Evolutionary conservation across 2,329 filamentous ascomycete genomes (phyloP).

Genomic region (Penicillium sp.): DNA sequence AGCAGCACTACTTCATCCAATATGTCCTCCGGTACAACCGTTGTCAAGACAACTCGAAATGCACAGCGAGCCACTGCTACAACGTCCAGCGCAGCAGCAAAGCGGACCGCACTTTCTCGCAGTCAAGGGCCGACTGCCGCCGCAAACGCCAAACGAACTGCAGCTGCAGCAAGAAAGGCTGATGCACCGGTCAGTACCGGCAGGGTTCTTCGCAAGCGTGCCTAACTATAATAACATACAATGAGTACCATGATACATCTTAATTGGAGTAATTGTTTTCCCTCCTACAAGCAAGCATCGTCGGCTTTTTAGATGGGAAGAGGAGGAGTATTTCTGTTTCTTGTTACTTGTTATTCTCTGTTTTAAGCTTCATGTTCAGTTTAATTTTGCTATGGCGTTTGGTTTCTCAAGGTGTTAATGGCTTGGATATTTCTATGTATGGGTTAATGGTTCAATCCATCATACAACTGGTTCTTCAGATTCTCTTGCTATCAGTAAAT

Average conservation of each 20-base stretch:
- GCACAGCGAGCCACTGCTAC: constrained; percentile 10
- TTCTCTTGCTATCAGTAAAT: neutral
- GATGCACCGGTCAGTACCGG: constrained; percentile 27
- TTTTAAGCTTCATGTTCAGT: neutral
- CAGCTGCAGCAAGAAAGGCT: constrained; percentile 31
- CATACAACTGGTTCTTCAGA: neutral
- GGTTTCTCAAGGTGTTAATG: neutral
- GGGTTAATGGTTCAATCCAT: neutral
- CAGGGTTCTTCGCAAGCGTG: constrained; percentile 40
- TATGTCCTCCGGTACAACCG: constrained; percentile 36
- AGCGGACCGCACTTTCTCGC: constrained; percentile 28
- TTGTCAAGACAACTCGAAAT: constrained; percentile 27
- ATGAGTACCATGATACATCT: neutral
- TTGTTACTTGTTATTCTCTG: neutral
- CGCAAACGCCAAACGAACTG: constrained; percentile 31
- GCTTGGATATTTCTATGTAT: neutral
- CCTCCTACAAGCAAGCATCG: neutral
- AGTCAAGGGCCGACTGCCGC: constrained; percentile 29
- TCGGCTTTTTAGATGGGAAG: neutral
- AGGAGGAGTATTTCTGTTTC: neutral
- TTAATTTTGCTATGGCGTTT: neutral
- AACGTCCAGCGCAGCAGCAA: constrained; percentile 20
- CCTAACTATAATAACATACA: constrained; percentile 18
- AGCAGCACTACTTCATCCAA: constrained; percentile 31
- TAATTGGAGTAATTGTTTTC: neutral